A percentile compares a stretch with the other conserved stretches of the same genome.
Evolutionary conservation across 306 rosid species (phyloP).

Genomic region (Fragaria vesca): DNA sequence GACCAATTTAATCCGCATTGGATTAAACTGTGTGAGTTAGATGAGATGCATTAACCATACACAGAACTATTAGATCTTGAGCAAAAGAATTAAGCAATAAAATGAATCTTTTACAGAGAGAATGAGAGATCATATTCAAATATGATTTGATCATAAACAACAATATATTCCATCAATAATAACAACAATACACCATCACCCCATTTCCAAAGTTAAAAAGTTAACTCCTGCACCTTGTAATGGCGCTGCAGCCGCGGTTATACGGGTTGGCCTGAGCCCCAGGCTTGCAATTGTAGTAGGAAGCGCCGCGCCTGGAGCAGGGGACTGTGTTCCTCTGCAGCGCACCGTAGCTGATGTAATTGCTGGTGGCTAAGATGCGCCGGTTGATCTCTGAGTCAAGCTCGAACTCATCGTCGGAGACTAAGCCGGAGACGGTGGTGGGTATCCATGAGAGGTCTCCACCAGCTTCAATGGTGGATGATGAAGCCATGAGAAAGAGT

Average conservation of each 20-base stretch:
- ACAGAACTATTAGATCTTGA: background rate
- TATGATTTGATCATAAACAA: slow-evolving; percentile 18
- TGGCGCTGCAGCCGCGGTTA: slow-evolving; percentile 83
- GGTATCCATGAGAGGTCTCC: slow-evolving; percentile 32
- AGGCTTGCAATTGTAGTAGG: slow-evolving; percentile 88
- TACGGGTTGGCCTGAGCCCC: slow-evolving; percentile 94
- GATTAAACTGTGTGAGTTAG: background rate
- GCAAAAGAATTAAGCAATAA: slow-evolving; percentile 2
- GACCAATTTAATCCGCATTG: background rate
- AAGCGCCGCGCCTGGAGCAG: slow-evolving; percentile 90
- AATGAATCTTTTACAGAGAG: slow-evolving; percentile 24
- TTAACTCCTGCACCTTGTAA: slow-evolving; percentile 92
- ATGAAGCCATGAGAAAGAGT: slow-evolving; percentile 25
- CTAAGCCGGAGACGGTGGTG: slow-evolving; percentile 41
- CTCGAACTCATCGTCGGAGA: slow-evolving; percentile 56
- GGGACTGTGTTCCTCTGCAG: slow-evolving; percentile 93
- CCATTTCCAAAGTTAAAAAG: slow-evolving; percentile 14
- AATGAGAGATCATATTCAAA: slow-evolving; percentile 15
- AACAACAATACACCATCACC: slow-evolving; percentile 28
- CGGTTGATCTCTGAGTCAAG: slow-evolving; percentile 82
- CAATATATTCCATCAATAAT: slow-evolving; percentile 23
- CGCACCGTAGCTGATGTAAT: slow-evolving; percentile 97
- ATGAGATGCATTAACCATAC: background rate
- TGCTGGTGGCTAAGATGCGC: slow-evolving; percentile 78
- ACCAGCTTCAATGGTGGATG: slow-evolving; percentile 44